These are phyloP conservation scores for Thielaviopsis euricoi DNA, from an alignment of 2,329 filamentous ascomycete species.

Conservation along the genomic window DNA sequence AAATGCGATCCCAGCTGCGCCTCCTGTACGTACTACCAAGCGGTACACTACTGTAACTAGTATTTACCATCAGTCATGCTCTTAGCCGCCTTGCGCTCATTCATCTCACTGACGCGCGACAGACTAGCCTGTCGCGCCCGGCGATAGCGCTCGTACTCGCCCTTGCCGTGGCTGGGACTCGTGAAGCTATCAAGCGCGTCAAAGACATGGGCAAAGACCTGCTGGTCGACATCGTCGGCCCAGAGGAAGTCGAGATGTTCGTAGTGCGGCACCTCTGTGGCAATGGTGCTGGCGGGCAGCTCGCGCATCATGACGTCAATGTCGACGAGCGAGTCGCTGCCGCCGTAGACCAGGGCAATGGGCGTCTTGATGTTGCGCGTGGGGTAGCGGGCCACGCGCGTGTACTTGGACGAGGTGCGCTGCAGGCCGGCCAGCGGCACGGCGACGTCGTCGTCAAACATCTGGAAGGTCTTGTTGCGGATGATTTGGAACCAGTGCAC, in stretches of 20 bases:
- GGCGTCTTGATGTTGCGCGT: conserved; percentile 95
- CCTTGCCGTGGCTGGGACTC: conserved; percentile 32
- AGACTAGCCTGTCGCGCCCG: conserved; percentile 34
- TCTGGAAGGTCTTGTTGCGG: conserved; percentile 86
- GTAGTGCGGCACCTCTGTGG: conserved; percentile 77
- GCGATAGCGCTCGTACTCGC: conserved; percentile 43
- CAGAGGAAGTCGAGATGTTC: conserved; percentile 96
- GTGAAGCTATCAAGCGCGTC: conserved; percentile 66
- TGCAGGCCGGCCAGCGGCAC: conserved; percentile 33
- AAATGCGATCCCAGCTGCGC: too few species aligned
- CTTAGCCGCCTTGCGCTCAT: background rate
- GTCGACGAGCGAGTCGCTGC: conserved; percentile 83
- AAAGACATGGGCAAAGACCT: conserved; percentile 85
- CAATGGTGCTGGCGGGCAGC: conserved; percentile 68
- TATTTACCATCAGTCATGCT: too few species aligned
- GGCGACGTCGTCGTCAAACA: conserved; percentile 87
- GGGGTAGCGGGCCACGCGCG: conserved; percentile 90
- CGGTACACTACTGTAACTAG: too few species aligned
- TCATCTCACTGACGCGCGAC: conserved; percentile 5
- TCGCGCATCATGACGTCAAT: conserved; percentile 86
- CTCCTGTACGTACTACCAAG: too few species aligned
- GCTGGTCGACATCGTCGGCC: conserved; percentile 66
- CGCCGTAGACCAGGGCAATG: conserved; percentile 83
- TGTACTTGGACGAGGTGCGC: conserved; percentile 62
- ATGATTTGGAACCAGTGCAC: conserved; percentile 99